Base-by-base conservation (phyloP, 805 yeast species). In the Metschnikowia borealis region DNA sequence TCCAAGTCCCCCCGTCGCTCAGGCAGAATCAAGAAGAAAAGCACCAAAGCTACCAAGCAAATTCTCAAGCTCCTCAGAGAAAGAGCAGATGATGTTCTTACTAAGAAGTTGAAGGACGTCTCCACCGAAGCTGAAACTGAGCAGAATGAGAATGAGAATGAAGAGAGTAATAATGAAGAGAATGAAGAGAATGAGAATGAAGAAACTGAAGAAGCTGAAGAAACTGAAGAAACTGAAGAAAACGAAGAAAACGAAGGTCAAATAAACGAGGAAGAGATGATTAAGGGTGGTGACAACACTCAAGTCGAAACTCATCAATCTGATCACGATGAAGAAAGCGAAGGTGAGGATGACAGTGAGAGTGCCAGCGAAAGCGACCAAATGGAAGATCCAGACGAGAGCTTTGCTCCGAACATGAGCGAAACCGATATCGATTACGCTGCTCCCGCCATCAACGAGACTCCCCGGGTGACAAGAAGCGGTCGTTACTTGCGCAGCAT, bases 401-500 rank as follows among this genome's bases (percentile, higher is more conserved):
- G 20, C 15, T 42, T 34, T 33, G 37, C 45, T 20, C 11, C 31
- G 3, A 34, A 33, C 6, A 29, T 20, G 29, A 42, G 45, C 20
- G 31, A 42, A 17, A 7, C 7, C 6, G 29, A 32, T n/a, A 3
- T 33, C 15, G 45, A 42, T 2, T 7, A 13, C 10, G 6, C 20
- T 20, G 20, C 13, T 20, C 34, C 15, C 3, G 31, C n/a, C 10
- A 6, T 14, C 31, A 10, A 20, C 21, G 26, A 35, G 18, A 26
- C 21, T 2, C 34, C 46, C 6, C 46, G 37, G 14, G 37, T 21
- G 17, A 17, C 34, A 14, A 44, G 46, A 35, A 44, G 46, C 21
- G 39, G 46, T 5, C 40, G 39, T n/a, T 35, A 35, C 15, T 35
- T 44, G 17, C 46, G 46, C 33, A 44, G 46, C 31, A 44, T 44